Base-by-base conservation (phyloP, 176 grass and related monocot genomes). In the Calamus simplicifolius region DNA sequence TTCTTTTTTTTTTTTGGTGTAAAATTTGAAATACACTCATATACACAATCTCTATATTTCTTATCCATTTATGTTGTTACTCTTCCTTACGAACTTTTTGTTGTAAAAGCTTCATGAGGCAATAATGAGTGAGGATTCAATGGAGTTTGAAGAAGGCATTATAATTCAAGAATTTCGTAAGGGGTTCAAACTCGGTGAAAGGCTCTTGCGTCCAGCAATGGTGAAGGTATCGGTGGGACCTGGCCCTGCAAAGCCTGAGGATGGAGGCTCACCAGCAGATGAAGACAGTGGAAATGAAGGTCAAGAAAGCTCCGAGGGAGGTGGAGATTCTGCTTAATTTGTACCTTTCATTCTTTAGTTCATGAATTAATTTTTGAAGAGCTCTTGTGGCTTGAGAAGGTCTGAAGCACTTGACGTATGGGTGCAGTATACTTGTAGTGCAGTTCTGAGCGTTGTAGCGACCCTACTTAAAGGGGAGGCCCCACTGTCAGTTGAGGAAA, bases 151-250 rank as follows among this genome's bases (percentile, higher is more conserved):
- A 69, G 87, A 98, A 10, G 87, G 93, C 51, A 69, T 98, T 10
- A 82, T 98, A 64, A 68, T 85, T 72, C 93, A 98, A 75, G 87
- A 98, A 81, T 98, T 98, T 15, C 75, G 93, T 25, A 92, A 88
- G 56, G 93, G 87, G 58, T 98, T 98, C 76, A 91, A 72, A 78
- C 82, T 92, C 19, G 93, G 87, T 2, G 87, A 98, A 25, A 88
- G 93, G 59, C 54, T 98, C 50, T 58, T 98, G 51, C 84, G 84
- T 1, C 88, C 87, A 0, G 78, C 93, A 19, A 98, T 92, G 93
- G 87, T 98, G 28, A 92, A 92, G 73, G 93, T 98, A 5, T 98
- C 87, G 29, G 84, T 81, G 4, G 93, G 93, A 51, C 93, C 83
- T 21, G 92, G 83, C 19, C 86, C 92, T 49, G 72, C 69, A 19